These are phyloP conservation scores for Fusarium sp. DNA, from an alignment of 2,329 filamentous ascomycete species.

Conservation along the genomic window DNA sequence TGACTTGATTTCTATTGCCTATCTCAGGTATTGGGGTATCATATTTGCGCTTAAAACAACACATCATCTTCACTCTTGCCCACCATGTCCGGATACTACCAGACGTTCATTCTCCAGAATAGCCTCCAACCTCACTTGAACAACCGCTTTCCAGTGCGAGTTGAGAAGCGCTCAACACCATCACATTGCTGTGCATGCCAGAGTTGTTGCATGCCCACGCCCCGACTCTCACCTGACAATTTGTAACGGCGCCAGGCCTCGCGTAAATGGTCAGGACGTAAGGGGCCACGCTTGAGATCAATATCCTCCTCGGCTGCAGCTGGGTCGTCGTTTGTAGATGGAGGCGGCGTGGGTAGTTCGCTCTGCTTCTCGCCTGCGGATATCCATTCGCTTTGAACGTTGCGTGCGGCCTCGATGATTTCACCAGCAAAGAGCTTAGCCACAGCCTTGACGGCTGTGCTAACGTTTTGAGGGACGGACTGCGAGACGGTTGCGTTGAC, in stretches of 20 bases:
- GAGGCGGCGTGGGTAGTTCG: slow-evolving; percentile 59
- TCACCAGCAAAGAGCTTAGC: slow-evolving; percentile 82
- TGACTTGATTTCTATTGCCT: slow-evolving; percentile 21
- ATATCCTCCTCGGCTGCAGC: slow-evolving; percentile 44
- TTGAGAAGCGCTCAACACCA: slow-evolving; percentile 69
- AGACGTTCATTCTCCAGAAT: background rate
- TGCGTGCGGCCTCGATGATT: slow-evolving; percentile 76
- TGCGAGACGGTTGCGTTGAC: slow-evolving; percentile 85
- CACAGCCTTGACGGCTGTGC: slow-evolving; percentile 79
- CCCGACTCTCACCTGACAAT: slow-evolving; percentile 69
- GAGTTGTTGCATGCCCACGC: slow-evolving; percentile 67
- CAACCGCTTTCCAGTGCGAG: slow-evolving; percentile 62
- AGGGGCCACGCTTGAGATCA: slow-evolving; percentile 61
- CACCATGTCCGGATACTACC: background rate
- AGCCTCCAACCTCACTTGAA: slow-evolving; percentile 58
- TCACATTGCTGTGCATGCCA: slow-evolving; percentile 71
- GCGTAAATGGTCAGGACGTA: slow-evolving; percentile 79
- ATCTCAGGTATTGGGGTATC: slow-evolving; percentile 31
- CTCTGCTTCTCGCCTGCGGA: slow-evolving; percentile 67
- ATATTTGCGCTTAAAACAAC: slow-evolving; percentile 34
- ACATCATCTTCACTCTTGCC: slow-evolving; percentile 8
- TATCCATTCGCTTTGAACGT: slow-evolving; percentile 78
- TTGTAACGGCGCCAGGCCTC: slow-evolving; percentile 79
- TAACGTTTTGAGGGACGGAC: slow-evolving; percentile 77
- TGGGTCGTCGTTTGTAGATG: slow-evolving; percentile 49